phyloP scores from a whole-genome alignment of 352 stramenopile species.

The Achlya hypogyna region DNA sequence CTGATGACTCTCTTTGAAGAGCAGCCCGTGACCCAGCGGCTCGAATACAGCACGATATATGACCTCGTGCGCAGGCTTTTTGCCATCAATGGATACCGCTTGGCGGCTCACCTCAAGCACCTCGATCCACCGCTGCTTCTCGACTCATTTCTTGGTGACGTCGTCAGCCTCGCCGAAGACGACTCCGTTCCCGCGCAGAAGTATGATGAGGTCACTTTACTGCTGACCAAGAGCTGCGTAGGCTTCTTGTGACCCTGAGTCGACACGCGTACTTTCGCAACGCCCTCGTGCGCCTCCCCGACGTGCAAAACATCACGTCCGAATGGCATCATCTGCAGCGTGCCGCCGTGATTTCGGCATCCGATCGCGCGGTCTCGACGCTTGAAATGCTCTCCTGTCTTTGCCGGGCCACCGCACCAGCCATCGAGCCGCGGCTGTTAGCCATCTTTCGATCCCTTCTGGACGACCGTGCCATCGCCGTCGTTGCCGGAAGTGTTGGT shows the following conservation, averaged over 20 bases:
- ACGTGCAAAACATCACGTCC: not conserved
- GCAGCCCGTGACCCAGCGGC: not conserved
- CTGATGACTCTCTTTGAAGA: not conserved
- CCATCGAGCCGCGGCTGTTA: not conserved
- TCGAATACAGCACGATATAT: not conserved
- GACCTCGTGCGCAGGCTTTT: not conserved
- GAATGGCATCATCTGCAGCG: not conserved
- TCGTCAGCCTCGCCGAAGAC: conserved; percentile 2
- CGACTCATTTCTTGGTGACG: not conserved
- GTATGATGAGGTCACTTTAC: not conserved
- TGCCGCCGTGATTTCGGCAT: not conserved
- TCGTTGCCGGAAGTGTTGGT: not conserved
- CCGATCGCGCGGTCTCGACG: not conserved
- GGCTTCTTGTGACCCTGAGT: not conserved
- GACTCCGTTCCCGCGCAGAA: not conserved
- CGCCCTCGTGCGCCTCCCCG: not conserved
- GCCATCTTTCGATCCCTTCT: not conserved
- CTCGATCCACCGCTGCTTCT: not conserved
- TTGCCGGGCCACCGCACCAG: not conserved
- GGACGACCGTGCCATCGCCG: not conserved
- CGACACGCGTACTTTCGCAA: not conserved
- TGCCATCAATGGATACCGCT: not conserved
- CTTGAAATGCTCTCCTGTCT: not conserved
- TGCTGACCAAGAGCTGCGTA: not conserved
- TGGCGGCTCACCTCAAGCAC: not conserved